Conservation (phyloP, 345 rosid species). For the Gossypium mustelinum region DNA sequence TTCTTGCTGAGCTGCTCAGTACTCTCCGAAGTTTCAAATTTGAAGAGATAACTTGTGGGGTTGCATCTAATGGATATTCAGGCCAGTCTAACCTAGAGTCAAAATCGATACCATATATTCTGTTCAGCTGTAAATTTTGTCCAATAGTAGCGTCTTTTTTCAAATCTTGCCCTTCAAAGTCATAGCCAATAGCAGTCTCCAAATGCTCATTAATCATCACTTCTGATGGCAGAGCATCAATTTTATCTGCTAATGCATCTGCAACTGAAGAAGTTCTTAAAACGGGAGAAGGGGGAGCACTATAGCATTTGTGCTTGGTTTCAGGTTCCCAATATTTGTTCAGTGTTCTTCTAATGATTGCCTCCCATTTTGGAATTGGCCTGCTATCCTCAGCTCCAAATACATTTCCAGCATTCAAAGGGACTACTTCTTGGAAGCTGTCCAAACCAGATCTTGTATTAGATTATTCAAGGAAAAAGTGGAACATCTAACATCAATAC, state of each 20-base stretch:
- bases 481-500: constrained; percentile 2
- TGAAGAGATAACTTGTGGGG: constrained; percentile 52
- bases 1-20: constrained; percentile 63
- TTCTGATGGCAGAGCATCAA: constrained; percentile 39
- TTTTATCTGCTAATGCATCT: constrained; percentile 57
- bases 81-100: constrained; percentile 70
- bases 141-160: constrained; percentile 26
- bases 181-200: constrained; percentile 21
- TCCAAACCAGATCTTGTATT: not conserved
- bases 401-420: constrained; percentile 90
- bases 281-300: constrained; percentile 90
- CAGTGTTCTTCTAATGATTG: constrained; percentile 74
- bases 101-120: constrained; percentile 42
- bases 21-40: constrained; percentile 62
- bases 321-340: constrained; percentile 58
- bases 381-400: constrained; percentile 87
- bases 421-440: constrained; percentile 97
- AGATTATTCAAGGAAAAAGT: not conserved
- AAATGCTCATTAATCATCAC: constrained; percentile 34
- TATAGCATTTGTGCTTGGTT: constrained; percentile 55
- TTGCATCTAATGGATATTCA: constrained; percentile 67
- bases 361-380: constrained; percentile 93
- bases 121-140: constrained; percentile 35
- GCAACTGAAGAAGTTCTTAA: constrained; percentile 64
- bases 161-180: constrained; percentile 20